phyloP scores from a whole-genome alignment of 139 green algal genomes.

The Zygnema circumcarinatum region DNA sequence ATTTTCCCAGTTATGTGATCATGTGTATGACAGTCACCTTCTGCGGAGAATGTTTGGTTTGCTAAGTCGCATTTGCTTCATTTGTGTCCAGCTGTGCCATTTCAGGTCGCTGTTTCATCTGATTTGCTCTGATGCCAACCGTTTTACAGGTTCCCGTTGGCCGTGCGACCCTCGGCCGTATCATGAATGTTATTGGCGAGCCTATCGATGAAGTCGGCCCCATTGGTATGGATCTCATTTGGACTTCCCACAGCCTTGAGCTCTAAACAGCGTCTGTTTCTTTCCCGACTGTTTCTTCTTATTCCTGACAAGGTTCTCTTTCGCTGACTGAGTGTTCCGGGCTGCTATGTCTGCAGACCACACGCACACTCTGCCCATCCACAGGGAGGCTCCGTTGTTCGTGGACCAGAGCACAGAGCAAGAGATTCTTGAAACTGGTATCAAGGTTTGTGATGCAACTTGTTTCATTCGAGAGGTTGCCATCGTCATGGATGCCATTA shows the following conservation, averaged over 20 bases:
- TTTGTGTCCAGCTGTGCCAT: neutral
- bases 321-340: neutral
- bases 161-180: conserved; percentile 93
- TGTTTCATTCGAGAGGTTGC: neutral
- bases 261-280: neutral
- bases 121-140: no score
- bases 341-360: conserved; percentile 67
- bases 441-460: conserved; percentile 83
- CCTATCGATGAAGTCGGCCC: conserved; percentile 97
- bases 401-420: conserved; percentile 95
- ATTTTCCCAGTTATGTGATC: no score
- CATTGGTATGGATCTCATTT: conserved; percentile 70
- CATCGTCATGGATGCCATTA: neutral
- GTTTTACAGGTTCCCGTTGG: conserved; percentile 41
- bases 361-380: conserved; percentile 86
- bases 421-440: conserved; percentile 97
- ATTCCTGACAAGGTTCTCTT: no score
- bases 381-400: conserved; percentile 94
- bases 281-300: neutral
- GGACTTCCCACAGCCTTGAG: neutral
- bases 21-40: no score
- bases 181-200: conserved; percentile 99
- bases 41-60: no score
- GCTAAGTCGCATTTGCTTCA: no score
- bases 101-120: no score